These are phyloP conservation scores for Phanerochaete carnosa DNA, from an alignment of 768 basidiomycete genomes.

Conservation along the genomic window DNA sequence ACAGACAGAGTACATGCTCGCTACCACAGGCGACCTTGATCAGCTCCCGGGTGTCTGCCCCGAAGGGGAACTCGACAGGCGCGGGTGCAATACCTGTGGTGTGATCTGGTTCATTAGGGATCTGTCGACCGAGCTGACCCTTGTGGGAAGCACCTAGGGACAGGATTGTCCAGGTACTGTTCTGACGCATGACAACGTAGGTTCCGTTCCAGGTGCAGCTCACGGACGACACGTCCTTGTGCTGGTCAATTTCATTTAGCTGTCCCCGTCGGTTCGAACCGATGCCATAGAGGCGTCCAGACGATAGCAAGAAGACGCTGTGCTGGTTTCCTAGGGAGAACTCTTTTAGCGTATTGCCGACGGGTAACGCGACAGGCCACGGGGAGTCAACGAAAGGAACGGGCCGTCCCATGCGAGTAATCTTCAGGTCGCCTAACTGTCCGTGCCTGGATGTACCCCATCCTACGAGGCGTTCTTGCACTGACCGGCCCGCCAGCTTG, in stretches of 20 bases:
- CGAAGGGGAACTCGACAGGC: conserved; percentile 31
- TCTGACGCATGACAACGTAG: conserved; percentile 38
- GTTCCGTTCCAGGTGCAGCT: conserved; percentile 83
- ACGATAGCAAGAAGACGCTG: conserved; percentile 38
- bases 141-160: conserved; percentile 53
- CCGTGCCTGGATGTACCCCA: conserved; percentile 89
- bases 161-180: conserved; percentile 29
- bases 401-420: conserved; percentile 19
- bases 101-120: background rate
- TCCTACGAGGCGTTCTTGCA: conserved; percentile 44
- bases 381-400: conserved; percentile 30
- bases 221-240: conserved; percentile 30
- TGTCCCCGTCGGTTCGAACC: conserved; percentile 77
- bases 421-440: conserved; percentile 56
- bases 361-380: conserved; percentile 29
- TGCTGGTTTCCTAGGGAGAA: conserved; percentile 53
- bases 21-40: conserved; percentile 65
- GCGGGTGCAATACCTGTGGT: conserved; percentile 15
- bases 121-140: conserved; percentile 61
- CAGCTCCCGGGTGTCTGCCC: conserved; percentile 16
- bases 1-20: conserved; percentile 67
- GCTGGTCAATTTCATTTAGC: conserved; percentile 35
- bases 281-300: conserved; percentile 46
- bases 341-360: conserved; percentile 16
- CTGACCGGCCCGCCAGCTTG: conserved; percentile 19